These are phyloP conservation scores for Cyclostephanos invisitatus DNA, from an alignment of 108 stramenopile genomes.

Conservation along the genomic window DNA sequence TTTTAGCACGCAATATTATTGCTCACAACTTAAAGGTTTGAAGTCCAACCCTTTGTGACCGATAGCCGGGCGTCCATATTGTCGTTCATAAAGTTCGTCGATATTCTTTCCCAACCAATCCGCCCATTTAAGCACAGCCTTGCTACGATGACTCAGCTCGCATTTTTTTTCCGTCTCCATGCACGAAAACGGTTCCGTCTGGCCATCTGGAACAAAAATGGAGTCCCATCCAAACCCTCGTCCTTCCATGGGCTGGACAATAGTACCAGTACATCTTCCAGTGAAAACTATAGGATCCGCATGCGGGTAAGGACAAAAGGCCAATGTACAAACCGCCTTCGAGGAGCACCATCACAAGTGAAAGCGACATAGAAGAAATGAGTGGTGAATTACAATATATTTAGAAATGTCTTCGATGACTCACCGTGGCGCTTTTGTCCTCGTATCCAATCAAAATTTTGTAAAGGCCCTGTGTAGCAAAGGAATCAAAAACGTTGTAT, in stretches of 20 bases:
- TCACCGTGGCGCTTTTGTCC: conserved; percentile 91
- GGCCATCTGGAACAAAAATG: conserved; percentile 94
- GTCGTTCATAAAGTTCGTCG: conserved; percentile 77
- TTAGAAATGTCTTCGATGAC: neutral
- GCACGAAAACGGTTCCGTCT: conserved; percentile 83
- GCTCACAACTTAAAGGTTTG: conserved; percentile 61
- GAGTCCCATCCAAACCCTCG: conserved; percentile 98
- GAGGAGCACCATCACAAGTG: neutral
- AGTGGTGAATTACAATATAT: neutral
- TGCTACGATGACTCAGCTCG: conserved; percentile 87
- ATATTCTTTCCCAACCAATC: conserved; percentile 69
- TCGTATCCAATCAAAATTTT: conserved; percentile 91
- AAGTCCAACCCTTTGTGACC: conserved; percentile 89
- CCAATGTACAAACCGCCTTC: conserved; percentile 90
- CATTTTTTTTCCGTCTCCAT: conserved; percentile 94
- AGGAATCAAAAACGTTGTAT: conserved; percentile 25
- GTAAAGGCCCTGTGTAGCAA: conserved; percentile 64
- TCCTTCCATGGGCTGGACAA: conserved; percentile 86
- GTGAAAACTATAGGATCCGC: conserved; percentile 93
- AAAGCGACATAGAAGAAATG: neutral
- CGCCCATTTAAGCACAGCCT: conserved; percentile 85
- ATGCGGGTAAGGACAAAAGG: conserved; percentile 95
- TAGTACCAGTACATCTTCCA: conserved; percentile 77
- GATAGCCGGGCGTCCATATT: conserved; percentile 65
- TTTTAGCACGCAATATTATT: conserved; percentile 32